Percentiles rank a stretch among this genome's conserved stretches.
These are phyloP conservation scores for Melampsora larici-populina DNA, from an alignment of 1,284 basidiomycete species.

Conservation along the genomic window DNA sequence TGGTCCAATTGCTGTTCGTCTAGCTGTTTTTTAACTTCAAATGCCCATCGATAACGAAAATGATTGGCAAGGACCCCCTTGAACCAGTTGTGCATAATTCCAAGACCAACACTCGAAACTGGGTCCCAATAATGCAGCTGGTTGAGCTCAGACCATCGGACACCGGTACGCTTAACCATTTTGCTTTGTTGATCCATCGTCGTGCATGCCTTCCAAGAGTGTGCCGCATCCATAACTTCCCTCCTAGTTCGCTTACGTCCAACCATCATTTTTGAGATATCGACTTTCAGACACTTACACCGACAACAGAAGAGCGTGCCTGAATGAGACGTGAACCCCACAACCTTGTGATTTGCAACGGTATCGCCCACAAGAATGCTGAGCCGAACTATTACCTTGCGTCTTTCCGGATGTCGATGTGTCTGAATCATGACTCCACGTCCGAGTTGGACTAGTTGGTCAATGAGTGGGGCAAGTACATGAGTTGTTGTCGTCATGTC, in stretches of 20 bases:
- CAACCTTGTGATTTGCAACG: constrained; percentile 2
- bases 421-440: too few relatives aligned
- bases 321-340: constrained; percentile 9
- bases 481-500: too few relatives aligned
- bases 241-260: too few relatives aligned
- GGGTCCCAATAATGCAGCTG: constrained; percentile 19
- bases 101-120: background rate
- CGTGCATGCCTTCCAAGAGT: background rate
- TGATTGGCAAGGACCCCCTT: constrained; percentile 8
- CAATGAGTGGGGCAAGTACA: too few relatives aligned
- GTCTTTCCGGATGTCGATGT: background rate
- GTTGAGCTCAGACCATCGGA: constrained; percentile 26
- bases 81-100: too few relatives aligned
- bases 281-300: background rate
- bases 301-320: background rate
- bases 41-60: constrained; percentile 15
- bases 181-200: too few relatives aligned
- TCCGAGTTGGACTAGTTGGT: too few relatives aligned
- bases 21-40: background rate
- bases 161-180: background rate
- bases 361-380: background rate
- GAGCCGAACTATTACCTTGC: background rate
- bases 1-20: too few relatives aligned
- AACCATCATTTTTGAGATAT: too few relatives aligned
- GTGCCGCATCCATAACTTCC: background rate